phyloP scores from a whole-genome alignment of 1,284 basidiomycete species.

The Marasmius sp. region DNA sequence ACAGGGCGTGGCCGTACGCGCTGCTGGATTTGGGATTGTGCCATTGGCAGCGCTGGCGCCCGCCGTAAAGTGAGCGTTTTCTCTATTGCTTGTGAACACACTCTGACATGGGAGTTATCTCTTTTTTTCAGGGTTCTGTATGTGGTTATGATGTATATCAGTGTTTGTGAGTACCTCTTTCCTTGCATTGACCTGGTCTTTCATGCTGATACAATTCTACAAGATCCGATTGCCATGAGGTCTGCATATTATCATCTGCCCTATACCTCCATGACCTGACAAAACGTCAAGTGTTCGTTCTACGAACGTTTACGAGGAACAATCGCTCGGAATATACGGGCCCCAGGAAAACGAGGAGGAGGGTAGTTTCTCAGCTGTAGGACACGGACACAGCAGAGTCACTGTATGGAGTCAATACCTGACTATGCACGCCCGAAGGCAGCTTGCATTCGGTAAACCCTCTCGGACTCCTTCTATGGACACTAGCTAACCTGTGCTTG shows the following conservation, averaged over 20 bases:
- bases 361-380: slow-evolving; percentile 42
- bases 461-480: not conserved
- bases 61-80: slow-evolving; percentile 70
- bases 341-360: slow-evolving; percentile 50
- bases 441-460: slow-evolving; percentile 80
- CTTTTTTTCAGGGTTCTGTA: slow-evolving; percentile 66
- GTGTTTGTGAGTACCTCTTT: slow-evolving; percentile 55
- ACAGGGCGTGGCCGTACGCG: slow-evolving; percentile 81
- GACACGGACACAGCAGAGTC: slow-evolving; percentile 39
- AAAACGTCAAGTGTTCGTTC: slow-evolving; percentile 72
- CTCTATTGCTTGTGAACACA: not conserved
- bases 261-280: not conserved
- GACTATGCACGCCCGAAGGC: slow-evolving; percentile 78
- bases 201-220: slow-evolving; percentile 8
- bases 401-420: slow-evolving; percentile 78
- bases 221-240: slow-evolving; percentile 76
- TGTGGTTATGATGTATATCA: slow-evolving; percentile 88
- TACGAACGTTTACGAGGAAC: slow-evolving; percentile 98
- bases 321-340: slow-evolving; percentile 75
- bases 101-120: not conserved
- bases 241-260: slow-evolving; percentile 20
- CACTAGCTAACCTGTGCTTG: not conserved
- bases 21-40: slow-evolving; percentile 85
- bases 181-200: not conserved
- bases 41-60: slow-evolving; percentile 74